A percentile compares a stretch with the other conserved stretches of the same genome.
Conservation (phyloP, 352 stramenopile genomes). For the Phytophthora capsici region DNA sequence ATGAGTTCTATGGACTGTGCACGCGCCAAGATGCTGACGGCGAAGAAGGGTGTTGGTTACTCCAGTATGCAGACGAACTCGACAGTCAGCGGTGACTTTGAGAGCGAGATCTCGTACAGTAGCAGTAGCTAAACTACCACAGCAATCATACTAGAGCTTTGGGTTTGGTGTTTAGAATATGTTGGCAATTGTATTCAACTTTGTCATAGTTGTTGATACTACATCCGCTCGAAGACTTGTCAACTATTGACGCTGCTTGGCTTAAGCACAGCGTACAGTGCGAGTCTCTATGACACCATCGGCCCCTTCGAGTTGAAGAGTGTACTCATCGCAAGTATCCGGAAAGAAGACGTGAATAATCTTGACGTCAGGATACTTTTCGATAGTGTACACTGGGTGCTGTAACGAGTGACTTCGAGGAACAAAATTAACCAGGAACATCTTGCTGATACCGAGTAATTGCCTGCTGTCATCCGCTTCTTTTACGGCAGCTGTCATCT, state of each 20-base stretch:
- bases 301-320: background rate
- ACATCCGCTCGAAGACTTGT: no score
- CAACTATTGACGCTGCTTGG: background rate
- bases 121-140: background rate
- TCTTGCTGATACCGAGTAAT: background rate
- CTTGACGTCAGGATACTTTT: constrained; percentile 9
- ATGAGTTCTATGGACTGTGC: constrained; percentile 17
- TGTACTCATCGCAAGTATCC: constrained; percentile 8
- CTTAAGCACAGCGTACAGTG: constrained; percentile 6
- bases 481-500: background rate
- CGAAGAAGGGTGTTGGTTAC: constrained; percentile 9
- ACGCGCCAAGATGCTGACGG: constrained; percentile 14
- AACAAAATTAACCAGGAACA: background rate
- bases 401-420: background rate
- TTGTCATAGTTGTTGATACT: no score
- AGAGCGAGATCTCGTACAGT: constrained; percentile 15
- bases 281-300: background rate
- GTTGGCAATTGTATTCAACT: no score
- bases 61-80: constrained; percentile 11
- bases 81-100: constrained; percentile 10
- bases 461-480: background rate
- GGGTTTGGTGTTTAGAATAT: no score
- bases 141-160: no score
- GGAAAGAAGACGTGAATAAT: constrained; percentile 15
- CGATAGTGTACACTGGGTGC: background rate